Percentiles rank a stretch among this genome's conserved stretches.
These are phyloP conservation scores for Erythrophleum ivorense DNA, from an alignment of 331 rosid genomes.

Conservation along the genomic window DNA sequence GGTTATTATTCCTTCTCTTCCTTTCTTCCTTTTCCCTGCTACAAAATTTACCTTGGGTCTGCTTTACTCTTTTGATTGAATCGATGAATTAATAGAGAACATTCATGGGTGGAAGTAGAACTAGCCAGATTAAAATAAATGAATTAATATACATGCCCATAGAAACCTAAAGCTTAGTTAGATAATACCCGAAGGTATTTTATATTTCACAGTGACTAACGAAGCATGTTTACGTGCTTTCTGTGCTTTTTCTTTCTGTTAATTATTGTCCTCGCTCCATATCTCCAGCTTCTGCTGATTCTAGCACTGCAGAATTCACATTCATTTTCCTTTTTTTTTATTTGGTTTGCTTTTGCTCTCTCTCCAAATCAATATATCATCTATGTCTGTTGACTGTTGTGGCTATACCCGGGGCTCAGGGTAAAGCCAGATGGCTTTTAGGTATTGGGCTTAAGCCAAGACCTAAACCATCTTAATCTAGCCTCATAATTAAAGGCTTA, in stretches of 20 bases:
- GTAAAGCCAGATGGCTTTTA: background rate
- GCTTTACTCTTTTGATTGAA: background rate
- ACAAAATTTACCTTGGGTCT: background rate
- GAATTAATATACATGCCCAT: background rate
- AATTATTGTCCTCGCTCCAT: background rate
- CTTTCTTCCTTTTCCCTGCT: background rate
- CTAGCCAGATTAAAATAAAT: background rate
- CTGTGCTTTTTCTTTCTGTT: conserved; percentile 5
- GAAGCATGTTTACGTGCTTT: background rate
- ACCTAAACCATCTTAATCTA: background rate
- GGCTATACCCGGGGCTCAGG: background rate
- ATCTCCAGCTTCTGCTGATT: conserved; percentile 16
- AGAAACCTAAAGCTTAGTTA: background rate
- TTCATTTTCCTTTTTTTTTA: background rate
- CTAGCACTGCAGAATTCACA: background rate
- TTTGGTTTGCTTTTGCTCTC: background rate
- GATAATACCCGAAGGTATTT: background rate
- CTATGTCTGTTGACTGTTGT: background rate
- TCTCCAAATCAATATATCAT: background rate
- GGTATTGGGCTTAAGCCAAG: background rate
- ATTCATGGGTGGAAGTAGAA: background rate
- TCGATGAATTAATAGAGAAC: background rate
- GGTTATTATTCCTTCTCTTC: conserved; percentile 43
- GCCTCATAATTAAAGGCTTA: background rate
- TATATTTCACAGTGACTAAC: background rate